Evolutionary conservation across 495 filamentous ascomycete genomes (phyloP), one percentile per base, ranked within the genome.

Genomic region (Penicillium crystallinum): DNA sequence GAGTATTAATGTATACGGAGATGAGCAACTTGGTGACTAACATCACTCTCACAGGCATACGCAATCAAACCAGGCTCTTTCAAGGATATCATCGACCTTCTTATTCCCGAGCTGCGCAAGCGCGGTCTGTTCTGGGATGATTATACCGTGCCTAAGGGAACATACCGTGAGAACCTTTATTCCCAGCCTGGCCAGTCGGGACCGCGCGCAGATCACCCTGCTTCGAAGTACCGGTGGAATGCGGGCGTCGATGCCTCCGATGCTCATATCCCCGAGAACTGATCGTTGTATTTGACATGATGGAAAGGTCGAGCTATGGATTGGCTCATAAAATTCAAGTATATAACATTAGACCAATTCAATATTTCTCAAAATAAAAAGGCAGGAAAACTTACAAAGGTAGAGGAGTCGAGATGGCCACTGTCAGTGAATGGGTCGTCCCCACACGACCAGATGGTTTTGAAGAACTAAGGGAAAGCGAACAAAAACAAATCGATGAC

Each of bases 1-100:
- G 9, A 3, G 23, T 3, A 3, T 27, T 7, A 7, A 27, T 27
- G 23, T 27, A 27, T 27, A 27, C 23, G 3, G 23, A 27, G n/a
- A n/a, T n/a, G n/a, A n/a, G n/a, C n/a, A 9, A 2, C 15, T n/a
- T 4, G 27, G 23, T 35, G 43, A 22, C 52, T 61, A 56, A 51
- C 31, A 9, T 14, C 14, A 11, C 12, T 12, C 4, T 4, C 17
- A 7, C 31, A 76, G 78, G 79, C 77, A 21, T 86, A 86, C 46
- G 78, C 78, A 0, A 66, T 83, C 43, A 81, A 81, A 47, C 83
- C 83, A 0, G 75, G 77, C 30, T 80, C 81, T 0, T 87, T 87
- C 71, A 73, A 78, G 44, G 83, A 86, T 49, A 74, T 85, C 31
- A 77, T 81, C 49, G 78, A 85, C 31, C 54, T 78, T 11, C 62